A percentile compares a stretch with the other conserved stretches of the same genome.
phyloP scores from a whole-genome alignment of 345 rosid genomes.

The Syzygium jambos region DNA sequence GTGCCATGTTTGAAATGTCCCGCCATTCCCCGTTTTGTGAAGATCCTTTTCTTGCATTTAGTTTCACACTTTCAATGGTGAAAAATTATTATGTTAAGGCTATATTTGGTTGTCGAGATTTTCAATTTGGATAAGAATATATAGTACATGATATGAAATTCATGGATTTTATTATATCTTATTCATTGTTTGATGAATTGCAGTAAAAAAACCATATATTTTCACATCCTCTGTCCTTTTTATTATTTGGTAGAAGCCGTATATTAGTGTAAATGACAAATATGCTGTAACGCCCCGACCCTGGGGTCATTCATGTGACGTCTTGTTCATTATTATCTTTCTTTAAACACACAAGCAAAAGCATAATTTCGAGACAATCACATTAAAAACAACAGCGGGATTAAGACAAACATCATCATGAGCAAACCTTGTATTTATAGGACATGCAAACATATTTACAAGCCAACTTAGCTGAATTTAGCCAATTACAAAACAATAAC shows the following conservation, averaged over 20 bases:
- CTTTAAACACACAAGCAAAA: too few relatives aligned
- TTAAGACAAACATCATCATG: too few relatives aligned
- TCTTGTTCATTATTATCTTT: too few relatives aligned
- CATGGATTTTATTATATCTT: background rate
- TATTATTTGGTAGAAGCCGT: background rate
- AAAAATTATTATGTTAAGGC: background rate
- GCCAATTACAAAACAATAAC: too few relatives aligned
- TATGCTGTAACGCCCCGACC: too few relatives aligned
- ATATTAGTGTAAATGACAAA: background rate
- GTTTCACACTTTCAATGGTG: background rate
- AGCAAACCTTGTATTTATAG: too few relatives aligned
- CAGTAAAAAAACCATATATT: background rate
- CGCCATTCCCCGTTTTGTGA: background rate
- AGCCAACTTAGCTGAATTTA: too few relatives aligned
- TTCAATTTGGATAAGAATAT: fast-evolving
- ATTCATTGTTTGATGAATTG: background rate
- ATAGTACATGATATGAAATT: background rate
- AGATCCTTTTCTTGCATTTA: background rate
- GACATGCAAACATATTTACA: too few relatives aligned
- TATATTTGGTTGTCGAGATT: fast-evolving
- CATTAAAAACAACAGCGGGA: too few relatives aligned
- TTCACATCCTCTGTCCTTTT: background rate
- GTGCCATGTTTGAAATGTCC: background rate
- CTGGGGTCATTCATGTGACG: too few relatives aligned
- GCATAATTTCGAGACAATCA: too few relatives aligned